Conservation (phyloP, 352 stramenopile species). For the Globisporangium cystogenes region DNA sequence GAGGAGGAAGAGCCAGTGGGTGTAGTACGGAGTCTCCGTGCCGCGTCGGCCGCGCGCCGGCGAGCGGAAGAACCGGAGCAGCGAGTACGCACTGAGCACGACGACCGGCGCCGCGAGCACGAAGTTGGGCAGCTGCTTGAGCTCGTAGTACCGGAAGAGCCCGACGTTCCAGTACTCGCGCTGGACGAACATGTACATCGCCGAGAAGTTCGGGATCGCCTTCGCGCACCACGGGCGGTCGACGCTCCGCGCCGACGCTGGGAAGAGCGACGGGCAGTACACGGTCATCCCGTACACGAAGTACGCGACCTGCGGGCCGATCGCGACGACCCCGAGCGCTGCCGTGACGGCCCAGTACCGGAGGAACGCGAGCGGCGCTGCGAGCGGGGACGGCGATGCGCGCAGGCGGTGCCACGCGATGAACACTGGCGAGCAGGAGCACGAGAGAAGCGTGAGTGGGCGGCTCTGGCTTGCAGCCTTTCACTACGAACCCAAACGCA, state of each 20-base stretch:
- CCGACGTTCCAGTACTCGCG: constrained; percentile 95
- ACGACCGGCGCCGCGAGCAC: constrained; percentile 87
- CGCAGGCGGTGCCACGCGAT: constrained; percentile 67
- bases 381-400: constrained; percentile 40
- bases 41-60: constrained; percentile 8
- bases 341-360: constrained; percentile 57
- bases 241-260: constrained; percentile 11
- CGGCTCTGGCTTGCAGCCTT: background rate
- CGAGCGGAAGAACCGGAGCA: constrained; percentile 38
- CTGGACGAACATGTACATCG: constrained; percentile 94
- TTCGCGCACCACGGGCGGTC: constrained; percentile 70
- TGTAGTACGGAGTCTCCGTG: constrained; percentile 40
- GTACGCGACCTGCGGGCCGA: constrained; percentile 65
- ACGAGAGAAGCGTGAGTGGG: constrained; percentile 10
- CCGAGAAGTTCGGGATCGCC: constrained; percentile 64
- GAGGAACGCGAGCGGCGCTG: constrained; percentile 27
- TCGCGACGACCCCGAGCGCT: constrained; percentile 44
- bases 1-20: constrained; percentile 70
- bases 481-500: constrained; percentile 23
- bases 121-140: constrained; percentile 95
- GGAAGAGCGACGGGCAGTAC: constrained; percentile 58
- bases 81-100: constrained; percentile 46
- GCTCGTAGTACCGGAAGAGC: constrained; percentile 91
- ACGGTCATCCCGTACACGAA: constrained; percentile 49
- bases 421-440: constrained; percentile 33